Percentiles rank a stretch among this genome's conserved stretches.
Evolutionary conservation across 2,329 filamentous ascomycete species (phyloP).

Genomic region (Aureobasidium lini): DNA sequence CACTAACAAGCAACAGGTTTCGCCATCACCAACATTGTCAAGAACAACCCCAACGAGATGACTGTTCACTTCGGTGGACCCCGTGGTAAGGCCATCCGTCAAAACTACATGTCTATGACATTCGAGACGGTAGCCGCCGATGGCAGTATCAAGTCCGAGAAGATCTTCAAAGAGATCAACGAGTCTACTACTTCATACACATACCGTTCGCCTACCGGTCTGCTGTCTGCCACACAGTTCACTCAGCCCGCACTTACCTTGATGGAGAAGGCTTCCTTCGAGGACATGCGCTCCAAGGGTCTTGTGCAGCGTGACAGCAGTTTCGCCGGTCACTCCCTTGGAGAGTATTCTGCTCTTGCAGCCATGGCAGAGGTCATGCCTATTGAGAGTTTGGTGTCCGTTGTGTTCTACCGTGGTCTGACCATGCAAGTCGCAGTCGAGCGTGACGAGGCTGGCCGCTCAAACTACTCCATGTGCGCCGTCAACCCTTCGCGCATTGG

Average conservation of each 20-base stretch:
- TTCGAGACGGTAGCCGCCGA: conserved; percentile 96
- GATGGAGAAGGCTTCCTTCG: conserved; percentile 99
- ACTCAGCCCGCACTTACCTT: conserved; percentile 94
- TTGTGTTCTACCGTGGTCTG: conserved; percentile 97
- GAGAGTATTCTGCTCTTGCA: conserved; percentile 95
- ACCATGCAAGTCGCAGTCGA: conserved; percentile 99
- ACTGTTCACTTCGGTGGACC: conserved; percentile 97
- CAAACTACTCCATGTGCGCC: conserved; percentile 98
- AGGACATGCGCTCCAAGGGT: conserved; percentile 97
- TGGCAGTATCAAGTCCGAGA: conserved; percentile 92
- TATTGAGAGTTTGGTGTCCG: conserved; percentile 96
- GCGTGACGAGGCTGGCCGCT: conserved; percentile 83
- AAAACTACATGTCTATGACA: conserved; percentile 99
- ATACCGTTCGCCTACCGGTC: conserved; percentile 87
- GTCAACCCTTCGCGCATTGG: conserved; percentile 98
- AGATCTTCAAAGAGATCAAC: conserved; percentile 97
- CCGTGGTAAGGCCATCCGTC: conserved; percentile 90
- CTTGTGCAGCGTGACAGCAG: conserved; percentile 93
- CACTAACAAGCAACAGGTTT: conserved; percentile 53
- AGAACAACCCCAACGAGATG: conserved; percentile 98
- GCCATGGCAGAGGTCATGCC: conserved; percentile 98
- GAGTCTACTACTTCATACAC: conserved; percentile 94
- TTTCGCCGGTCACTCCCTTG: conserved; percentile 94
- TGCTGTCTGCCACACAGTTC: conserved; percentile 96
- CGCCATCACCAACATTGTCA: conserved; percentile 96